These are phyloP conservation scores for Pythium scleroteichum DNA, from an alignment of 352 stramenopile species.

Conservation along the genomic window DNA sequence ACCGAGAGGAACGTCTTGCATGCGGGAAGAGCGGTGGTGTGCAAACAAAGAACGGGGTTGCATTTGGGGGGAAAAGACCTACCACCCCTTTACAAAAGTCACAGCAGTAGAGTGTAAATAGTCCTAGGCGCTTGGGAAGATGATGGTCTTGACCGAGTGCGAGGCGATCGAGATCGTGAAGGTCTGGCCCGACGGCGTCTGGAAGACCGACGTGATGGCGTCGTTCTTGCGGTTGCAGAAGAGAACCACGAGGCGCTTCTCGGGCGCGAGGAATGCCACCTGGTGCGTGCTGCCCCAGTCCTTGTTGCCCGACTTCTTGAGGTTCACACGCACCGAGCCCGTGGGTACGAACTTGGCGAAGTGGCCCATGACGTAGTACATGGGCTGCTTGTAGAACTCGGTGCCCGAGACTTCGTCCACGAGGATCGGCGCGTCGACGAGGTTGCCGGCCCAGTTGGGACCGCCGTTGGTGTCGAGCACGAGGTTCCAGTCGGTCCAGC, in stretches of 20 bases:
- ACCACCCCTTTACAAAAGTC: no score
- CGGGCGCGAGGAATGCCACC: conserved; percentile 48
- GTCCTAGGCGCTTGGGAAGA: conserved; percentile 22
- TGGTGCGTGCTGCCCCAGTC: conserved; percentile 38
- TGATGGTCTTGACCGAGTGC: conserved; percentile 28
- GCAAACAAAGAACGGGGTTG: no score
- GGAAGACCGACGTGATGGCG: conserved; percentile 13
- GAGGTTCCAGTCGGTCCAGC: conserved; percentile 90
- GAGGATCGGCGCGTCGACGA: conserved; percentile 69
- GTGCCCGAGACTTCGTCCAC: conserved; percentile 49
- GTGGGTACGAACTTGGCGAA: conserved; percentile 72
- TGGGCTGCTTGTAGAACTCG: conserved; percentile 82
- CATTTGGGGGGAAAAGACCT: no score
- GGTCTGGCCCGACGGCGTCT: conserved; percentile 16
- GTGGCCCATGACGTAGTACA: conserved; percentile 83
- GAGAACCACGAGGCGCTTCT: conserved; percentile 39
- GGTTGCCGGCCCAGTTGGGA: conserved; percentile 71
- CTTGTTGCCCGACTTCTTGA: conserved; percentile 28
- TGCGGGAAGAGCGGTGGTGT: no score
- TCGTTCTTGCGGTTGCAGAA: conserved; percentile 39
- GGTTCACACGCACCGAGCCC: conserved; percentile 50
- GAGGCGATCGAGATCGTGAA: conserved; percentile 18
- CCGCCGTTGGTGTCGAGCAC: conserved; percentile 67
- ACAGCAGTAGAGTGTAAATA: no score
- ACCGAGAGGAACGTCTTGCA: no score